Evolutionary conservation across 176 grass and related monocot species (phyloP).

Genomic region (Aegilops longissima): DNA sequence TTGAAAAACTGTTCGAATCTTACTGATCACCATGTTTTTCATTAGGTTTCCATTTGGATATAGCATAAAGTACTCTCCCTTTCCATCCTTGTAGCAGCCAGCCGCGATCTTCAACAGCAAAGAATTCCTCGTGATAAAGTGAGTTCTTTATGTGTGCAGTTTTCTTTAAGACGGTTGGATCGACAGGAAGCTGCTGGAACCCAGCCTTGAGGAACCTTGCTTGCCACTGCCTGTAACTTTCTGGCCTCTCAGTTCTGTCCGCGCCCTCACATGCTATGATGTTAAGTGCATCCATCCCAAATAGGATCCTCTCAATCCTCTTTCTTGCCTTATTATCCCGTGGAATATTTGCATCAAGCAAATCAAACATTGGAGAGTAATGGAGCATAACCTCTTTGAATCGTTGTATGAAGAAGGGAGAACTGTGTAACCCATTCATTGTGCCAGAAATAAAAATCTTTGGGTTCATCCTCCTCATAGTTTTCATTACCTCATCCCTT

Average conservation of each 20-base stretch:
- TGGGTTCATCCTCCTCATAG: constrained; percentile 55
- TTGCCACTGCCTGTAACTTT: constrained; percentile 55
- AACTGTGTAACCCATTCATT: constrained; percentile 43
- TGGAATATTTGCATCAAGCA: constrained; percentile 48
- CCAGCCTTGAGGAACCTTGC: constrained; percentile 38
- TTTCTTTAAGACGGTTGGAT: constrained; percentile 33
- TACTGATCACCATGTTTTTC: not conserved
- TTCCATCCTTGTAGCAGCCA: constrained; percentile 64
- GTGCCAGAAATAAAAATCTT: constrained; percentile 51
- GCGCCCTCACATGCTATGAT: constrained; percentile 52
- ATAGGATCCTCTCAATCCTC: constrained; percentile 28
- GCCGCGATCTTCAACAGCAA: constrained; percentile 30
- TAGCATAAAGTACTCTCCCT: constrained; percentile 30
- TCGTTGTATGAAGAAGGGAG: constrained; percentile 36
- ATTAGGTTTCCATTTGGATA: constrained; percentile 48
- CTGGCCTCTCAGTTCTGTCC: constrained; percentile 42
- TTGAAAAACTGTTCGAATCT: not conserved
- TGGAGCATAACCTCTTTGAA: constrained; percentile 51
- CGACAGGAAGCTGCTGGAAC: constrained; percentile 42
- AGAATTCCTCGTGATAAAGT: constrained; percentile 47
- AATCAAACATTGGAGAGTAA: constrained; percentile 61
- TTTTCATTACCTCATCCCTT: constrained; percentile 50
- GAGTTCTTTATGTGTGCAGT: not conserved
- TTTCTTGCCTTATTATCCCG: constrained; percentile 32
- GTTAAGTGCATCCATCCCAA: constrained; percentile 19